Evolutionary conservation across 306 rosid species (phyloP), one percentile per base, ranked within the genome.

Genomic region (Herpetospermum pedunculosum): DNA sequence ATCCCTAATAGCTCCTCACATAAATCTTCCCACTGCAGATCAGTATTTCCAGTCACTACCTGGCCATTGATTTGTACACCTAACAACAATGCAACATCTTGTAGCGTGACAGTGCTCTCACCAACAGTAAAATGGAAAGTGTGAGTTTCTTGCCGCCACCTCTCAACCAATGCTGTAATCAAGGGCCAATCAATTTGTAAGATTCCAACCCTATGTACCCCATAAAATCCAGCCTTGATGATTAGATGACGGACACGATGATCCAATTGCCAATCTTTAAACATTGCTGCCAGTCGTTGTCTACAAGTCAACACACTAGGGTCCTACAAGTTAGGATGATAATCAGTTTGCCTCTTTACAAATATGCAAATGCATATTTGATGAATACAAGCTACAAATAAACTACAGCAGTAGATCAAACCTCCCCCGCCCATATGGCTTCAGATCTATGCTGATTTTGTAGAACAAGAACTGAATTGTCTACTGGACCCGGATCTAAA

Each of bases 131-230:
- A 52, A 72, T 78, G 81, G 54, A 78, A 78, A 49, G 77, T 78
- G 58, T 78, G 73, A 9, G 81, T 78, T 48, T 78, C 81, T 38
- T 64, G 77, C 34, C 74, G 44, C 81, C 81, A 78, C 35, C 81
- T 63, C 74, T 78, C 81, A 28, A 64, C 81, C 43, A 78, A 63
- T 34, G 81, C 81, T 6, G 81, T 59, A 38, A 78, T 73, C 28
- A 78, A 50, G 32, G 81, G 81, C 74, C 74, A 59, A 73, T 78
- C 81, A 60, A 77, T 30, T 49, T 70, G 75, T 55, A 77, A 54
- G 49, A 70, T 55, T 19, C 76, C 76, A 77, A 77, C 63, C 32
- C 59, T 69, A 29, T 70, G 21, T 30, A 58, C 64, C 35, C 70
- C 75, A 43, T 70, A 77, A 37, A 77, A 77, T 47, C 80, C 80